Conservation (phyloP, 176 grass and related monocot genomes). For the bread wheat (Triticum aestivum) region IWGSC_CS_RefSeq_v2.1 NC_057798.1:150952551-150953050, state of each 20-base stretch:
- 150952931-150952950: slow-evolving; percentile 79
- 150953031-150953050: slow-evolving; percentile 86
- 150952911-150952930: slow-evolving; percentile 83
- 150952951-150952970: slow-evolving; percentile 85
- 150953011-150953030: slow-evolving; percentile 79
- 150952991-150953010: slow-evolving; percentile 88
- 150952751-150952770: neutral
- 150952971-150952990: slow-evolving; percentile 94
- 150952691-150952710: neutral
- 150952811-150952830: neutral
- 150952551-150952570: neutral
- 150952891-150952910: slow-evolving; percentile 75
- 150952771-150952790: neutral
- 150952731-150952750: neutral
- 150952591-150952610: neutral
- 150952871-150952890: slow-evolving; percentile 48
- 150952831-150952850: neutral
- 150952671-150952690: neutral
- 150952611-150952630: neutral
- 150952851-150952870: slow-evolving; percentile 75
- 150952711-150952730: neutral
- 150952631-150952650: neutral
- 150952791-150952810: neutral
- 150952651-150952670: neutral
- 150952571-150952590: neutral